phyloP scores from a whole-genome alignment of 345 rosid species.

The sweet orange (Citrus sinensis) region DNA sequence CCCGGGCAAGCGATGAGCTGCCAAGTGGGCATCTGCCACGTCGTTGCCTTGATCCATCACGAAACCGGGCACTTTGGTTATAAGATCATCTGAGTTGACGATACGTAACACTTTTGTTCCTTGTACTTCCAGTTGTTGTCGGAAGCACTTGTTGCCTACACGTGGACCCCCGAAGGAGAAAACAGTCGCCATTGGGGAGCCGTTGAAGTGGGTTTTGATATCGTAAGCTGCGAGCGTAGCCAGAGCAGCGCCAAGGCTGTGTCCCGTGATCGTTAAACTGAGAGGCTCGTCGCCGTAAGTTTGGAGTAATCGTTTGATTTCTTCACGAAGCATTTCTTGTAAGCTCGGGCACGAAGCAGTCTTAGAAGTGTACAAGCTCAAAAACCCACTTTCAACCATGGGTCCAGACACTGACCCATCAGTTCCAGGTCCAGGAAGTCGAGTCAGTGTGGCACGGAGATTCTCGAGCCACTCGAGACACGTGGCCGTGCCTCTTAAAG shows the following conservation, averaged over 20 bases:
- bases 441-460: constrained; percentile 69
- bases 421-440: not conserved
- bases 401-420: constrained; percentile 27
- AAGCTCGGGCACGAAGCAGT: constrained; percentile 40
- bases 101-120: constrained; percentile 75
- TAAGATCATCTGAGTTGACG: constrained; percentile 79
- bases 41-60: constrained; percentile 42
- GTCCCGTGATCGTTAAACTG: constrained; percentile 88
- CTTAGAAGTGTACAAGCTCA: constrained; percentile 74
- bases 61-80: constrained; percentile 89
- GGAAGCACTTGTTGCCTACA: constrained; percentile 72
- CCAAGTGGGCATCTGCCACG: constrained; percentile 16
- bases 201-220: constrained; percentile 49
- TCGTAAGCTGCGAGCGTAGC: constrained; percentile 78
- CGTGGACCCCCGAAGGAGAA: constrained; percentile 95
- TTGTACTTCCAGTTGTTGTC: constrained; percentile 54
- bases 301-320: constrained; percentile 49
- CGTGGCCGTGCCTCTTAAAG: constrained; percentile 85
- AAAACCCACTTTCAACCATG: constrained; percentile 92
- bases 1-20: constrained; percentile 26
- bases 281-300: constrained; percentile 68
- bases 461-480: constrained; percentile 95
- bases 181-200: constrained; percentile 67
- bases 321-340: constrained; percentile 57
- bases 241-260: constrained; percentile 90